These are phyloP conservation scores for Puccinia triticina DNA, from an alignment of 1,284 basidiomycete species.

Conservation along the genomic window DNA sequence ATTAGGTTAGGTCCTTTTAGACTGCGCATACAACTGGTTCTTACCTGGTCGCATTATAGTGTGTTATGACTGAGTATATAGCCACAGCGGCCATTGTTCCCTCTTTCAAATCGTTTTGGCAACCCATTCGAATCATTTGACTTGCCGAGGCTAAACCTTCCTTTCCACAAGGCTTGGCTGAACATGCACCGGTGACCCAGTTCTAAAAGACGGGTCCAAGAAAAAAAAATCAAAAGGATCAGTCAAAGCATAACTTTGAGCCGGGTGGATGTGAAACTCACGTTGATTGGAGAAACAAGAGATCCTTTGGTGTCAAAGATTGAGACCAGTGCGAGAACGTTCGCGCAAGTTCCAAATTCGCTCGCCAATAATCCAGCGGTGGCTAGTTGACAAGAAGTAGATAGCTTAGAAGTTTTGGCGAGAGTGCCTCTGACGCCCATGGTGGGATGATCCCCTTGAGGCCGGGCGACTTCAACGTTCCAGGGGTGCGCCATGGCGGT, in stretches of 20 bases:
- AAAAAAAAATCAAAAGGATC: neutral
- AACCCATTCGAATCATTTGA: neutral
- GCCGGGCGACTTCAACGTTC: neutral
- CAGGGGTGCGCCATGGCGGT: neutral
- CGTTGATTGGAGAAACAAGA: slow-evolving; percentile 2
- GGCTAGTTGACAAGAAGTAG: slow-evolving; percentile 22
- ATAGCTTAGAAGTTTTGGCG: neutral
- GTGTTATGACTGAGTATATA: neutral
- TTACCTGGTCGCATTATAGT: slow-evolving; percentile 16
- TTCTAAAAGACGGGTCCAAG: neutral
- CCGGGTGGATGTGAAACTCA: neutral
- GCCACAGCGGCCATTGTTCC: slow-evolving; percentile 7
- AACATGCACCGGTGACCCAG: slow-evolving; percentile 6
- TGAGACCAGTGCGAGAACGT: slow-evolving; percentile 28
- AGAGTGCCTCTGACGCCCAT: neutral
- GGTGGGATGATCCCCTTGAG: neutral
- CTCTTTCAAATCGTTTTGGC: slow-evolving; percentile 7
- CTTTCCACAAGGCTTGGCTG: neutral
- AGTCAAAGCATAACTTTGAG: neutral
- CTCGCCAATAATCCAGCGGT: neutral
- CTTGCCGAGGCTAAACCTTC: neutral
- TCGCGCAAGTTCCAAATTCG: slow-evolving; percentile 18
- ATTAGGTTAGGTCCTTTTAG: too few relatives aligned
- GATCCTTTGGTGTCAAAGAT: neutral
- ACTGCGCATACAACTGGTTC: neutral